Percentiles rank a stretch among this genome's conserved stretches.
These are phyloP conservation scores for Crithidia thermophila DNA, from an alignment of 208 protist genomes.

Conservation along the genomic window DNA sequence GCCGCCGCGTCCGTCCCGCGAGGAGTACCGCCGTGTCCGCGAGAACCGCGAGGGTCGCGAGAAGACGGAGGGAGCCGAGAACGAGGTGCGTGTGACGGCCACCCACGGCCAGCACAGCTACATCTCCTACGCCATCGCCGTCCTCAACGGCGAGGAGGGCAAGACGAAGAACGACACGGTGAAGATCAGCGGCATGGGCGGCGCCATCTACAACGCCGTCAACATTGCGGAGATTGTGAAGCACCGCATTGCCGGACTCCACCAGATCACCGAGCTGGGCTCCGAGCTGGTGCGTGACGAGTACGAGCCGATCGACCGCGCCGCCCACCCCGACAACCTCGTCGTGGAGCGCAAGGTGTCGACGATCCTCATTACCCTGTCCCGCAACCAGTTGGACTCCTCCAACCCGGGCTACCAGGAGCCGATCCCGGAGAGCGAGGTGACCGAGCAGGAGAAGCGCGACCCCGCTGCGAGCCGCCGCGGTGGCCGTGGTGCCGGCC, in stretches of 20 bases:
- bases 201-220: conserved; percentile 91
- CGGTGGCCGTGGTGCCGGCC: conserved; percentile 37
- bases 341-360: conserved; percentile 86
- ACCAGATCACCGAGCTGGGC: conserved; percentile 91
- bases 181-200: conserved; percentile 91
- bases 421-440: conserved; percentile 87
- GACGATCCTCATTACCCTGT: conserved; percentile 91
- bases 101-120: conserved; percentile 83
- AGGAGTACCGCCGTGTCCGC: conserved; percentile 77
- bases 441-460: conserved; percentile 84
- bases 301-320: conserved; percentile 87
- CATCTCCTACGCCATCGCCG: conserved; percentile 90
- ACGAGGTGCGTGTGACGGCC: conserved; percentile 88
- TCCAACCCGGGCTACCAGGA: conserved; percentile 90
- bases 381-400: conserved; percentile 81
- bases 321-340: conserved; percentile 69
- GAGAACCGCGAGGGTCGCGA: conserved; percentile 51
- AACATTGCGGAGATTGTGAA: conserved; percentile 95
- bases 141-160: conserved; percentile 84
- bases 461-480: conserved; percentile 40
- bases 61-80: conserved; percentile 71
- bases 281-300: conserved; percentile 86
- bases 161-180: conserved; percentile 85
- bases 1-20: conserved; percentile 59
- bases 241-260: conserved; percentile 87